These are phyloP conservation scores for Tagetes patula DNA, from an alignment of 129 eudicot species.

Conservation along the genomic window DNA sequence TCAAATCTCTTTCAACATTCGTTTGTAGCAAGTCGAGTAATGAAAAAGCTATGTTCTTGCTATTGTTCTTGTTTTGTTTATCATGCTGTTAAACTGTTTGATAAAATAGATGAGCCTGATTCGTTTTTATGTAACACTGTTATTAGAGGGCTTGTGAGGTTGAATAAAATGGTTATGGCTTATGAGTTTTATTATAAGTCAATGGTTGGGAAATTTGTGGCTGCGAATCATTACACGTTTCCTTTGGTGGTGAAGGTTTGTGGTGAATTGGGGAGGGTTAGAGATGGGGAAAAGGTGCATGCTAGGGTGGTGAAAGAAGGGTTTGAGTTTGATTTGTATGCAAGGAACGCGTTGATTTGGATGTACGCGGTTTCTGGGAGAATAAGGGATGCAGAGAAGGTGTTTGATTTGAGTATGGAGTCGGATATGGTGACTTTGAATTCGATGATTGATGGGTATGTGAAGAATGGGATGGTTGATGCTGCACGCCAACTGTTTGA, in stretches of 20 bases:
- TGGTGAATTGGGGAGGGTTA: constrained; percentile 36
- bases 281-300: constrained; percentile 58
- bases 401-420: constrained; percentile 52
- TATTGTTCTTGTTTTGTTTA: constrained; percentile 26
- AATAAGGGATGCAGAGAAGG: constrained; percentile 39
- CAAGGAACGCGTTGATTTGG: constrained; percentile 47
- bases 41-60: constrained; percentile 57
- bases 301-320: constrained; percentile 45
- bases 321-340: constrained; percentile 59
- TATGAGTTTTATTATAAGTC: constrained; percentile 38
- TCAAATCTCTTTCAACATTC: constrained; percentile 62
- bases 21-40: constrained; percentile 45
- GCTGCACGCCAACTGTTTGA: constrained; percentile 48
- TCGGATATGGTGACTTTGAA: constrained; percentile 70
- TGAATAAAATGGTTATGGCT: constrained; percentile 30
- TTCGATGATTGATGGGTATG: constrained; percentile 64
- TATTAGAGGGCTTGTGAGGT: constrained; percentile 43
- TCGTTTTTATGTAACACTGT: constrained; percentile 64
- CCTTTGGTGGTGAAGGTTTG: constrained; percentile 57
- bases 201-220: constrained; percentile 41
- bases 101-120: constrained; percentile 44
- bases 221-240: constrained; percentile 52
- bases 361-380: constrained; percentile 53
- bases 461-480: constrained; percentile 51
- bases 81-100: constrained; percentile 41